Conservation (phyloP, 2,329 filamentous ascomycete species). For the Dothistroma septosporum region DNA sequence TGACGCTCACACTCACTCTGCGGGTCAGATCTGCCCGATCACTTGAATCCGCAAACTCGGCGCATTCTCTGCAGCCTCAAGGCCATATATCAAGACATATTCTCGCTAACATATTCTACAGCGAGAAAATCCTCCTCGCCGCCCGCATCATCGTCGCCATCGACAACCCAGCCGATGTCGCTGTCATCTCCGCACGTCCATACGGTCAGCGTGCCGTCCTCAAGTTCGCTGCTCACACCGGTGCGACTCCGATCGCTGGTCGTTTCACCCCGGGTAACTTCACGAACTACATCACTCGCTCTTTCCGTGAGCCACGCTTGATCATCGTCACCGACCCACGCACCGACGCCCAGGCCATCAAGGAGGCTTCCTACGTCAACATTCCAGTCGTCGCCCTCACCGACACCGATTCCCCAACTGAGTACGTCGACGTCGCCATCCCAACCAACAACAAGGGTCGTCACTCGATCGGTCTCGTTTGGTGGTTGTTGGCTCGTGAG, state of each 20-base stretch:
- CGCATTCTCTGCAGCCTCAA: slow-evolving; percentile 1
- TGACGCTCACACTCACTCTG: slow-evolving; percentile 16
- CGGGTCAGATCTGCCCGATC: background rate
- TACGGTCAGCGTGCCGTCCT: slow-evolving; percentile 99
- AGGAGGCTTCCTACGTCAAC: slow-evolving; percentile 99
- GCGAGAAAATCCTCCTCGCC: slow-evolving; percentile 99
- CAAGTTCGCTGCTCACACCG: slow-evolving; percentile 99
- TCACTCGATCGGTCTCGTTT: slow-evolving; percentile 95
- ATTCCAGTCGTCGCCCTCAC: slow-evolving; percentile 98
- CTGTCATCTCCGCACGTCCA: slow-evolving; percentile 98
- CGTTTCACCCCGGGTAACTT: slow-evolving; percentile 99
- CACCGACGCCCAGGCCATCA: slow-evolving; percentile 99
- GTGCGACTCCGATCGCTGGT: slow-evolving; percentile 95
- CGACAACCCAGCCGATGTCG: slow-evolving; percentile 99
- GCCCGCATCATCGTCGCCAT: slow-evolving; percentile 98
- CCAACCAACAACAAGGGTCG: slow-evolving; percentile 99
- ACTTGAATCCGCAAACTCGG: background rate
- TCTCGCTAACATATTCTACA: slow-evolving; percentile 38
- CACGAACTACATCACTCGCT: slow-evolving; percentile 99
- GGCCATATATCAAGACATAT: background rate
- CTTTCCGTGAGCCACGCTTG: slow-evolving; percentile 99
- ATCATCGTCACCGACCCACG: slow-evolving; percentile 99
- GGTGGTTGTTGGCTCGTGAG: slow-evolving; percentile 99
- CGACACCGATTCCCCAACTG: slow-evolving; percentile 98
- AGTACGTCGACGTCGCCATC: slow-evolving; percentile 99